Evolutionary conservation across 495 filamentous ascomycete genomes (phyloP), one percentile per base, ranked within the genome.

Genomic region (Clohesyomyces aquaticus): DNA sequence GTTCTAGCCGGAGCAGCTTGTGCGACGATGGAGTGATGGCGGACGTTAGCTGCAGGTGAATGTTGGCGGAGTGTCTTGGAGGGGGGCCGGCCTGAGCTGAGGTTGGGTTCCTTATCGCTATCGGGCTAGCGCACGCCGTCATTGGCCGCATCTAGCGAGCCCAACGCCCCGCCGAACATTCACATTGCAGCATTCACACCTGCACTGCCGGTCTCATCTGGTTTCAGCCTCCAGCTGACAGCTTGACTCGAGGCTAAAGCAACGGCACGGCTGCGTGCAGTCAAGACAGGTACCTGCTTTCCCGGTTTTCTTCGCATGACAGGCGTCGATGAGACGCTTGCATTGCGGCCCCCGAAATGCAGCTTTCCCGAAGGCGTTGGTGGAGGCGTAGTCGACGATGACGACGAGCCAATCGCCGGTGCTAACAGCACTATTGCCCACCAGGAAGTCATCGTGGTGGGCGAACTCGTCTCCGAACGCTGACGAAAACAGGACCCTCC

Each of bases 231-330:
- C 59, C 29, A 55, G 10, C 28, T 1, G 8, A 29, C n/a, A n/a
- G n/a, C n/a, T 47, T 21, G 18, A 19, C 58, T 12, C 18, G 23
- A 29, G 8, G 9, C 12, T 14, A 29, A 43, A 8, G 58, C 47
- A 23, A 53, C 27, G 58, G 58, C 58, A 38, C 59, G 35, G 59
- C 10, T 43, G 57, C 48, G 32, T 18, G 47, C 47, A n/a, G n/a
- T n/a, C n/a, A n/a, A n/a, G n/a, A n/a, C n/a, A 25, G 35, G 59
- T 61, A 26, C 59, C 59, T 61, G 59, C 59, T 53, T 61, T 38
- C 22, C 48, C 60, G 26, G 28, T 19, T 54, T 63, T 27, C 11
- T 43, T 14, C 57, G 8, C 52, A 50, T 32, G 35, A 35, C 11
- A 18, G 51, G 60, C 53, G 60, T 50, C 45, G 60, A 11, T 53